A percentile compares a stretch with the other conserved stretches of the same genome.
phyloP scores from a whole-genome alignment of 495 filamentous ascomycete species.

The Xylaria curta region DNA sequence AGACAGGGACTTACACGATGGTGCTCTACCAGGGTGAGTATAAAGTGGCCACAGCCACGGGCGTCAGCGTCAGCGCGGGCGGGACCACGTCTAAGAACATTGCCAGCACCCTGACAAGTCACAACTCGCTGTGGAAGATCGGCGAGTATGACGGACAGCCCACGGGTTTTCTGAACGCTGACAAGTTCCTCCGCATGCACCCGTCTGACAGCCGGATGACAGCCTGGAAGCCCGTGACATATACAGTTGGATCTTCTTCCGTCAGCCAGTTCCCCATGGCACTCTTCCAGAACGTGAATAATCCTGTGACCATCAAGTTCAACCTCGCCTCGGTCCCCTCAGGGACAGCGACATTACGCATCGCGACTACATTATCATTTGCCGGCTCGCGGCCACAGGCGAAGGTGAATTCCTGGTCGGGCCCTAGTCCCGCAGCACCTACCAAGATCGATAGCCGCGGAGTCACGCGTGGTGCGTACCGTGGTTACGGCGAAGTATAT shows the following conservation, averaged over 20 bases:
- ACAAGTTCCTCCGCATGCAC: conserved; percentile 70
- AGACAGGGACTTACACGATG: conserved; percentile 71
- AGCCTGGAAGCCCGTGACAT: conserved; percentile 63
- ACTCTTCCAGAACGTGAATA: conserved; percentile 66
- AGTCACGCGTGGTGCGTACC: conserved; percentile 68
- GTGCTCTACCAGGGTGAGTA: conserved; percentile 70
- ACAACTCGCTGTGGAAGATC: conserved; percentile 66
- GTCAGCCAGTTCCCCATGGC: conserved; percentile 69
- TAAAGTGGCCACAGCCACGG: conserved; percentile 56
- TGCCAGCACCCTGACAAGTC: conserved; percentile 52
- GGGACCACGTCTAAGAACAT: conserved; percentile 60
- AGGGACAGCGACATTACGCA: conserved; percentile 63
- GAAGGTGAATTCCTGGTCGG: conserved; percentile 59
- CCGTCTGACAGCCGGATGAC: conserved; percentile 68
- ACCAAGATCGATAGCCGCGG: conserved; percentile 69
- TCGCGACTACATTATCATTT: conserved; percentile 70
- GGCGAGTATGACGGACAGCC: conserved; percentile 69
- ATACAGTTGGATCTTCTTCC: conserved; percentile 61
- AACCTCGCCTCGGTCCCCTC: conserved; percentile 55
- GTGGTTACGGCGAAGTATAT: conserved; percentile 67
- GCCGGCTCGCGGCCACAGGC: conserved; percentile 58
- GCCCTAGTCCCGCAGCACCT: conserved; percentile 58
- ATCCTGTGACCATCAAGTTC: conserved; percentile 67
- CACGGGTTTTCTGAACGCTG: conserved; percentile 69
- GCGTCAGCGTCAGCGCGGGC: conserved; percentile 62